These are phyloP conservation scores for Fusarium papillatum DNA, from an alignment of 2,329 filamentous ascomycete genomes.

Conservation along the genomic window DNA sequence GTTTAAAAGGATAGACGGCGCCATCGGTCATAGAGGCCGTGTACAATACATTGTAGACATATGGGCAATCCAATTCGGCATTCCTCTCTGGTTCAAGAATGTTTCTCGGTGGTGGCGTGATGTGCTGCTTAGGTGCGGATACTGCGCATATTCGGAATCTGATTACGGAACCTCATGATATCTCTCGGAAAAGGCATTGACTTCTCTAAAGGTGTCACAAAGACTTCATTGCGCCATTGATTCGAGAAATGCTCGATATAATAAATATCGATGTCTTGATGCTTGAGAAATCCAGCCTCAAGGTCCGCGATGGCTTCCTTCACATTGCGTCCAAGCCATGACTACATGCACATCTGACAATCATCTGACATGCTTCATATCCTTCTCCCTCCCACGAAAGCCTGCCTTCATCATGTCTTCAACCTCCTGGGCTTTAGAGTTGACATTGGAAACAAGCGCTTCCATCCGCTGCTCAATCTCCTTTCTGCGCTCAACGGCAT, in stretches of 20 bases:
- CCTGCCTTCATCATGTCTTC: slow-evolving; percentile 49
- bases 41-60: slow-evolving; percentile 45
- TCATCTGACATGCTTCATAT: slow-evolving; percentile 28
- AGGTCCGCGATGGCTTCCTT: not conserved
- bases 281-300: not conserved
- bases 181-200: not conserved
- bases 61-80: slow-evolving; percentile 35
- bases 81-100: slow-evolving; percentile 37
- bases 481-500: slow-evolving; percentile 40
- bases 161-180: not conserved
- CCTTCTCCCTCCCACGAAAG: slow-evolving; percentile 44
- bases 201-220: not conserved
- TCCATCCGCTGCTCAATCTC: slow-evolving; percentile 46
- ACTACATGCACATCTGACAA: not conserved
- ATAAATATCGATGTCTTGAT: not conserved
- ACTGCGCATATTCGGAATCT: not conserved
- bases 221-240: not conserved
- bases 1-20: slow-evolving; percentile 52
- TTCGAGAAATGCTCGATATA: not conserved
- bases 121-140: not conserved
- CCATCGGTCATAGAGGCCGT: slow-evolving; percentile 24
- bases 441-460: slow-evolving; percentile 36
- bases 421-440: slow-evolving; percentile 34
- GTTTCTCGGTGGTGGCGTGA: slow-evolving; percentile 37
- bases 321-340: not conserved